Evolutionary conservation across 768 basidiomycete species (phyloP).

Genomic region (Psilocybe subaeruginosa): DNA sequence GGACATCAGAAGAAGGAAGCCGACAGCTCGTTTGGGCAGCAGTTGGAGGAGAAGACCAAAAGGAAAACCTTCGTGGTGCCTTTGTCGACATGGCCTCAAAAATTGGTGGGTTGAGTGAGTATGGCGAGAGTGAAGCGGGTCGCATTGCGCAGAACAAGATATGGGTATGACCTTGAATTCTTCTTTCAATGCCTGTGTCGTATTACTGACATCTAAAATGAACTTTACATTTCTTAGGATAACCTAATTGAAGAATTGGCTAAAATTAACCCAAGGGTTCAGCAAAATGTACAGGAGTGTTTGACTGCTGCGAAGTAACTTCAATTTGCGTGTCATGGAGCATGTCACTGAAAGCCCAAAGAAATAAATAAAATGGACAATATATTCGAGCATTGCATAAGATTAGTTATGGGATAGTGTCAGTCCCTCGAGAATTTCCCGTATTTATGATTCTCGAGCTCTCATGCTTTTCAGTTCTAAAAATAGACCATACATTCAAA

Average conservation of each 20-base stretch:
- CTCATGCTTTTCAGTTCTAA: too few species aligned
- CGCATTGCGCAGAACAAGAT: slow-evolving; percentile 25
- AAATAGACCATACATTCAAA: too few species aligned
- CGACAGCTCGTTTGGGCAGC: slow-evolving; percentile 35
- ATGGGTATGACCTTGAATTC: slow-evolving; percentile 23
- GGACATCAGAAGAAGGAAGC: slow-evolving; percentile 39
- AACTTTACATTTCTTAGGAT: slow-evolving; percentile 9
- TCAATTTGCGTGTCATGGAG: too few species aligned
- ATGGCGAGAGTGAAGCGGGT: slow-evolving; percentile 26
- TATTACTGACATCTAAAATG: neutral
- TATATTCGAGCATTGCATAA: too few species aligned
- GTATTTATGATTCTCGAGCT: too few species aligned
- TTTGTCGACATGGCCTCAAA: slow-evolving; percentile 23
- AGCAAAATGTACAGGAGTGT: slow-evolving; percentile 15
- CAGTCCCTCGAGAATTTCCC: too few species aligned
- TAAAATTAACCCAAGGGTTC: slow-evolving; percentile 17
- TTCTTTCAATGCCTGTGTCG: neutral
- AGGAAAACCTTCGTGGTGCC: slow-evolving; percentile 26
- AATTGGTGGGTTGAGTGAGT: slow-evolving; percentile 30
- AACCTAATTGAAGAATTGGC: slow-evolving; percentile 22
- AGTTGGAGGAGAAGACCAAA: slow-evolving; percentile 18
- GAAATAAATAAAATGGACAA: too few species aligned
- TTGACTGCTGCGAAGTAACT: neutral
- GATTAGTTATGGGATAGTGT: too few species aligned
- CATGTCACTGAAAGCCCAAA: too few species aligned